phyloP scores from a whole-genome alignment of 208 protist species.

The Leishmania martiniquensis region DNA sequence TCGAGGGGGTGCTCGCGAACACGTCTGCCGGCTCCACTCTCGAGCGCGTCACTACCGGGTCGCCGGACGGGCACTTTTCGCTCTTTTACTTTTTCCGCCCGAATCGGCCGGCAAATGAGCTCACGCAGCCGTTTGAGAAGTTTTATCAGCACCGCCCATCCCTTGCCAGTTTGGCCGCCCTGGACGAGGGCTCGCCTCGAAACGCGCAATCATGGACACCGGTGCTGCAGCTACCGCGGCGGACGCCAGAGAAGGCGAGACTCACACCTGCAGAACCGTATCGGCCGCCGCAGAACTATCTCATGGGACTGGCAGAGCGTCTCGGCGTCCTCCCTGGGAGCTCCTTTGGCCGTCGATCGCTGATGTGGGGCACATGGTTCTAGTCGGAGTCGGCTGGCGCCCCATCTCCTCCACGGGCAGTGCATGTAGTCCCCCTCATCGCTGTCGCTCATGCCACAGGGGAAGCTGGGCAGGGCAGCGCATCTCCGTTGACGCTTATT shows the following conservation, averaged over 20 bases:
- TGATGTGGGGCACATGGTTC: slow-evolving; percentile 93
- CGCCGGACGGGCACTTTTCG: slow-evolving; percentile 42
- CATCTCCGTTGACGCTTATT: background rate
- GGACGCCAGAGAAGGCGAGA: slow-evolving; percentile 21
- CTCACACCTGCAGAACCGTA: slow-evolving; percentile 62
- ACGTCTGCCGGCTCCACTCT: slow-evolving; percentile 44
- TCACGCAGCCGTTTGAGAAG: slow-evolving; percentile 75
- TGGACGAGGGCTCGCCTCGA: slow-evolving; percentile 9
- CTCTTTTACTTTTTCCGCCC: slow-evolving; percentile 86
- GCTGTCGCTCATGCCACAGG: background rate
- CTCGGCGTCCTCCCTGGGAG: slow-evolving; percentile 77
- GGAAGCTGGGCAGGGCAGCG: background rate
- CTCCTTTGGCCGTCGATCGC: slow-evolving; percentile 78
- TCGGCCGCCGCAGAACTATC: slow-evolving; percentile 77
- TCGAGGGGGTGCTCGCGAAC: slow-evolving; percentile 35
- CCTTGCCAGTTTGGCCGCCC: slow-evolving; percentile 21
- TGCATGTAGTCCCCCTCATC: too few relatives aligned
- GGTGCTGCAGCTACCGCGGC: slow-evolving; percentile 58
- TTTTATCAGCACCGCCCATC: slow-evolving; percentile 72
- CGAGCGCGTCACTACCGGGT: slow-evolving; percentile 17
- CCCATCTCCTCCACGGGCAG: background rate
- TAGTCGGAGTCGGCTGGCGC: slow-evolving; percentile 12
- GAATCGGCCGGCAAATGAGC: slow-evolving; percentile 77
- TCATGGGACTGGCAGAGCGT: slow-evolving; percentile 88
- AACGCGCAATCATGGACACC: slow-evolving; percentile 43